Evolutionary conservation across 106 monocot species (phyloP).

Genomic region (Dioscorea alata): DNA sequence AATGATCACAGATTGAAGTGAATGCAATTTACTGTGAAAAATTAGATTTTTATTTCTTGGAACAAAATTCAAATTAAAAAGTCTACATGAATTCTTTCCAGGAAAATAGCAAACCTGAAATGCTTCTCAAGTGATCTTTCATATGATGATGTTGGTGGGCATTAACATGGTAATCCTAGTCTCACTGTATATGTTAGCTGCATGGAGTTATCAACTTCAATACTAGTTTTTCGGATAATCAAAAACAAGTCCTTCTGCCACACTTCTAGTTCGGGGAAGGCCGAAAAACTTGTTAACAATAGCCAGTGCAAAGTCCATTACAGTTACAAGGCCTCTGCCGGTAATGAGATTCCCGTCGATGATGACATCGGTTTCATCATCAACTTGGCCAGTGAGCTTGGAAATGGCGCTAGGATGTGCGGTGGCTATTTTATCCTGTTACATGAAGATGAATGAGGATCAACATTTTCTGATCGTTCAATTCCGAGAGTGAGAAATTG

Average conservation of each 20-base stretch:
- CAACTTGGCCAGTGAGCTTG: slow-evolving; percentile 32
- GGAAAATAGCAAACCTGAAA: too few species aligned
- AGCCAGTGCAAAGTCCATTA: slow-evolving; percentile 70
- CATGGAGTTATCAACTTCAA: too few species aligned
- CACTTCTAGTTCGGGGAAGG: slow-evolving; percentile 59
- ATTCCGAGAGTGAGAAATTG: neutral
- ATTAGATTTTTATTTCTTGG: too few species aligned
- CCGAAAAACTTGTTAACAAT: slow-evolving; percentile 80
- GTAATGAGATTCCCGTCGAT: slow-evolving; percentile 96
- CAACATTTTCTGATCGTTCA: neutral
- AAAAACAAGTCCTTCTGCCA: slow-evolving; percentile 85
- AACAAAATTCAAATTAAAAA: too few species aligned
- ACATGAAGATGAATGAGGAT: neutral
- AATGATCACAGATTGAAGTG: too few species aligned
- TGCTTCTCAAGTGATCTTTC: too few species aligned
- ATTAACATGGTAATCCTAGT: too few species aligned
- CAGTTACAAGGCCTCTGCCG: slow-evolving; percentile 57
- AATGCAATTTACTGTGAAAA: too few species aligned
- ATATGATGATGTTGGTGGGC: too few species aligned
- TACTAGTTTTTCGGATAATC: slow-evolving; percentile 48
- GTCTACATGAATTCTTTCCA: too few species aligned
- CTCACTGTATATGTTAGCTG: too few species aligned
- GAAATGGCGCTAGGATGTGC: slow-evolving; percentile 38
- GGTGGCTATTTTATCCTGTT: slow-evolving; percentile 55
- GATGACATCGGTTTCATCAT: slow-evolving; percentile 44